Percentiles rank a stretch among this genome's conserved stretches.
Conservation (phyloP, 23 red algal species). For the Agarophyton chilense region DNA sequence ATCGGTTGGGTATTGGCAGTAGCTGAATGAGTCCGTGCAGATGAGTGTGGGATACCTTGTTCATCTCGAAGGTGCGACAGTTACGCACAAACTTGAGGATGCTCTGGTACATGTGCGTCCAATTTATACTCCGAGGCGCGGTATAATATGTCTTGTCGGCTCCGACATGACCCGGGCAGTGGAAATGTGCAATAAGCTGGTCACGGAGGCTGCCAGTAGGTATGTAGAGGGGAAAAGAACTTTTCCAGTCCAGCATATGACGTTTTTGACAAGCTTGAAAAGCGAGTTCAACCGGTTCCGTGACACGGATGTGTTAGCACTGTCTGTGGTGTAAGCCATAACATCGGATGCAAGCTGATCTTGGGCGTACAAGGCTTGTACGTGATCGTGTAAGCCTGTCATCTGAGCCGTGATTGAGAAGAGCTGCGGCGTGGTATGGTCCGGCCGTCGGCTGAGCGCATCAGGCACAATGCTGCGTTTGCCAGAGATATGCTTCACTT, state of each 20-base stretch:
- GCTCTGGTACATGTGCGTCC: not conserved
- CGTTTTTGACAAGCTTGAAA: no score
- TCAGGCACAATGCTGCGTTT: not conserved
- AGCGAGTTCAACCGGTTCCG: no score
- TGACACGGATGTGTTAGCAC: no score
- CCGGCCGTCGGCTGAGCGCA: not conserved
- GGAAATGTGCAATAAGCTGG: not conserved
- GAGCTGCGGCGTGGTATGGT: not conserved
- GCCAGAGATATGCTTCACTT: conserved; percentile 3
- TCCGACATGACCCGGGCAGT: not conserved
- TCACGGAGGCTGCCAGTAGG: not conserved
- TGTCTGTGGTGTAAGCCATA: not conserved
- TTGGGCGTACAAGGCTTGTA: not conserved
- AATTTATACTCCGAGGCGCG: not conserved
- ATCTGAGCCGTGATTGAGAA: not conserved
- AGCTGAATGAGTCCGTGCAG: not conserved
- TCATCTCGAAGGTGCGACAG: not conserved
- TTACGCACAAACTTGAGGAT: not conserved
- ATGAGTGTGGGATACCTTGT: not conserved
- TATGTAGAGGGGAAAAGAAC: not conserved
- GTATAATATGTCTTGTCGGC: conserved; percentile 24
- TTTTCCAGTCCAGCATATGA: not conserved
- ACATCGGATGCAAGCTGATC: not conserved
- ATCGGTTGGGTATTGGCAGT: not conserved
- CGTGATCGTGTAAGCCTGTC: not conserved